These are phyloP conservation scores for Talaromyces albobiverticillius DNA, from an alignment of 2,329 filamentous ascomycete species.

Conservation along the genomic window DNA sequence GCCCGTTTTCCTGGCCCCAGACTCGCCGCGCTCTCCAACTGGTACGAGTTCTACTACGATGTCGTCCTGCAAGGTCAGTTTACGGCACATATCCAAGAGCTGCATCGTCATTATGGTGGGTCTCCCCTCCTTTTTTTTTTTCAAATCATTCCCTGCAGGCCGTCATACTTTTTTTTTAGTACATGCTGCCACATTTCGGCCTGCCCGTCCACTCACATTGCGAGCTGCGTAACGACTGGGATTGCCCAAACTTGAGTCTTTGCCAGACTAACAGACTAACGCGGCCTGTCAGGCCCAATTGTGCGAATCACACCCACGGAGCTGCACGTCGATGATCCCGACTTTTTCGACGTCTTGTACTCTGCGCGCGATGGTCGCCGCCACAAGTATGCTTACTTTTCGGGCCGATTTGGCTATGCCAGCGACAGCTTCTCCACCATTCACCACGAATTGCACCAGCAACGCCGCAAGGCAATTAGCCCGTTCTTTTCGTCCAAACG, in stretches of 20 bases:
- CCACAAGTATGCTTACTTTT: conserved; percentile 30
- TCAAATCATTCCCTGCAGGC: too few relatives aligned
- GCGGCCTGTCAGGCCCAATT: conserved; percentile 26
- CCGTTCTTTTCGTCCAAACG: conserved; percentile 34
- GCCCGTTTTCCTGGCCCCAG: conserved; percentile 10
- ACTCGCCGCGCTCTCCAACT: conserved; percentile 19
- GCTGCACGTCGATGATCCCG: conserved; percentile 30
- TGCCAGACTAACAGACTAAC: not conserved
- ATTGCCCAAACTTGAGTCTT: not conserved
- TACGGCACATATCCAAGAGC: conserved; percentile 20
- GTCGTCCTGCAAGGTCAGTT: conserved; percentile 22
- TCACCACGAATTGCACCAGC: conserved; percentile 30
- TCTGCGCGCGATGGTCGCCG: conserved; percentile 28
- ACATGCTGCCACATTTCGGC: too few relatives aligned
- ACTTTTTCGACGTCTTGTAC: conserved; percentile 30
- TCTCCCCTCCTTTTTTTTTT: not conserved
- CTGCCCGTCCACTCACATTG: too few relatives aligned
- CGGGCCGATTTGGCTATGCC: conserved; percentile 27
- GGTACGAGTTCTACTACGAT: conserved; percentile 29
- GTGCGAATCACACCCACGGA: conserved; percentile 32
- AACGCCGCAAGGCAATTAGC: conserved; percentile 31
- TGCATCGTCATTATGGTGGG: conserved; percentile 25
- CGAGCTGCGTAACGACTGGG: too few relatives aligned
- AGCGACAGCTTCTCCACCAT: conserved; percentile 32
- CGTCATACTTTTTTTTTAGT: too few relatives aligned